Conservation (phyloP, 2,329 filamentous ascomycete species). For the Cladosporium phlei region DNA sequence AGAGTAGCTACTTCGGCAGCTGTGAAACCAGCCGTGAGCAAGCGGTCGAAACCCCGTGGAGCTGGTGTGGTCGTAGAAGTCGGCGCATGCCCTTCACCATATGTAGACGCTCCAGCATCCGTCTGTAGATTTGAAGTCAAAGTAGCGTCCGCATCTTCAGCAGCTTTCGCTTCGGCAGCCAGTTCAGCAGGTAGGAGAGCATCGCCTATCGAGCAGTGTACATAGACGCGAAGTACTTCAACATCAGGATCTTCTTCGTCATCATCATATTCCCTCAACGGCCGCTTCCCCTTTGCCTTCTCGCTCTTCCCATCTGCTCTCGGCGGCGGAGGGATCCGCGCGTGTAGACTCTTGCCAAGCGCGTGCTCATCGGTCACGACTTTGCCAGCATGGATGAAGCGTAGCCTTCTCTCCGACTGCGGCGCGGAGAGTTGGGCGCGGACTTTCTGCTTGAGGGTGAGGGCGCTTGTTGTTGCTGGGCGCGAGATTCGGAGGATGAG, state of each 20-base stretch:
- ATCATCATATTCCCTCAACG: slow-evolving; percentile 46
- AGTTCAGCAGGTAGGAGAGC: slow-evolving; percentile 66
- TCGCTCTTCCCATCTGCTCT: slow-evolving; percentile 29
- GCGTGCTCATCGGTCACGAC: slow-evolving; percentile 71
- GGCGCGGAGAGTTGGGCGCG: slow-evolving; percentile 62
- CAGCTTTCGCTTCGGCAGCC: slow-evolving; percentile 55
- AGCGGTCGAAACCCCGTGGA: slow-evolving; percentile 80
- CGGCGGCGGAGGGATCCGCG: slow-evolving; percentile 53
- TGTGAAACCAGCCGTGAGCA: slow-evolving; percentile 77
- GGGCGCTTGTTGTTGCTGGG: slow-evolving; percentile 65
- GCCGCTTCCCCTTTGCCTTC: slow-evolving; percentile 62
- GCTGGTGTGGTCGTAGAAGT: slow-evolving; percentile 46
- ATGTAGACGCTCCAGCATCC: not conserved
- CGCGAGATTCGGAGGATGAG: slow-evolving; percentile 69
- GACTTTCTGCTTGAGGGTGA: slow-evolving; percentile 77
- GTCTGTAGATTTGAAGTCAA: slow-evolving; percentile 17
- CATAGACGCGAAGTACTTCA: slow-evolving; percentile 61
- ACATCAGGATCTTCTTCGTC: too few species aligned
- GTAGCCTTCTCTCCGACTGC: slow-evolving; percentile 65
- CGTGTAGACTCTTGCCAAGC: slow-evolving; percentile 63
- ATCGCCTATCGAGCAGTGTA: slow-evolving; percentile 87
- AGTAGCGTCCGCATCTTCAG: slow-evolving; percentile 36
- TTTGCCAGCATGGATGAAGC: slow-evolving; percentile 85
- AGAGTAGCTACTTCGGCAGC: slow-evolving; percentile 76
- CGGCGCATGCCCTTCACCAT: slow-evolving; percentile 12